Base-by-base conservation (phyloP, 768 basidiomycete genomes). In the Arthromyces matolae region DNA sequence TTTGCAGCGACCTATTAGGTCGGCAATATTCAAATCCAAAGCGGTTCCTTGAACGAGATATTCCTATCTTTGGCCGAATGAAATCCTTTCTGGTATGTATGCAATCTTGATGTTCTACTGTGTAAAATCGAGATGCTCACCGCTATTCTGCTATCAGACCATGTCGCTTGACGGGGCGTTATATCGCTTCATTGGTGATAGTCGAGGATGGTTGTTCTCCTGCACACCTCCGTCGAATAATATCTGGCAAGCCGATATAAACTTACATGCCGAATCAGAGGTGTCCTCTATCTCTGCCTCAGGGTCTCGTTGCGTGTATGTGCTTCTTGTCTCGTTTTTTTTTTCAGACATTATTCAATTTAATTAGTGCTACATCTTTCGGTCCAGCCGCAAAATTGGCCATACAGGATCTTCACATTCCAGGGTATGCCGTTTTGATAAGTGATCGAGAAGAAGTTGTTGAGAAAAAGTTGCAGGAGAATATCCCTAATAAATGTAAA, bases 231-330 rank as follows among this genome's bases (percentile, higher is more conserved):
- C 44, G 29, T 34, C 45, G 3, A 45, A 38, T 34, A 51, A 32
- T 14, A 40, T 51, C n/a, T 81, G 78, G 77, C 60, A 59, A 14
- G 62, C 70, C 28, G 73, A 77, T 31, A 60, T 73, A 40, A 71
- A 69, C 49, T 60, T 81, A 31, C 68, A 70, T 38, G 64, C 66
- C 18, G 59, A 62, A 28, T 69, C 68, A 18, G 64, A 71, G 53
- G 67, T 82, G 38, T 78, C 80, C 0, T 78, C 80, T 6, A 79
- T 82, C 8, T 71, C 59, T 20, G 56, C 71, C 19, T 77, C 73
- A 39, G 73, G 69, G n/a, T 56, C 71, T 19, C 61, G 61, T 55
- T 76, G 76, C 66, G 64, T 80, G 81, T 81, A 45, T 77, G 64
- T 36, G 10, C 10, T 28, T 52, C 13, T 28, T 19, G 40, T 34